phyloP scores from a whole-genome alignment of 202 grass and related monocot genomes.

The Dendrocalamus latiflorus region DNA sequence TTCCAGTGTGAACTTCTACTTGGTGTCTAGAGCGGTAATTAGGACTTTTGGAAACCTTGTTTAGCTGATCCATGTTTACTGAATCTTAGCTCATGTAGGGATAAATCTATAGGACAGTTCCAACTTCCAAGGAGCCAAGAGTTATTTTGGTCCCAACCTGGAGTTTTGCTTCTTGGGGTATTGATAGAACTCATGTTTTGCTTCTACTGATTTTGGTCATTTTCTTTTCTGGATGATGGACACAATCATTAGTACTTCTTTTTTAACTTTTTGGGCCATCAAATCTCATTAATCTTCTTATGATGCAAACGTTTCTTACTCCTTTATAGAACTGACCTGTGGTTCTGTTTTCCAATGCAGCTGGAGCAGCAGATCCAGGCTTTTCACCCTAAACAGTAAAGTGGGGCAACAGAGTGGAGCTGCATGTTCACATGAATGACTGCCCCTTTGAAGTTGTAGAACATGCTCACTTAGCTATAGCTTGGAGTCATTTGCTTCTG shows the following conservation, averaged over 20 bases:
- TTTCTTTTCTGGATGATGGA: too few species aligned
- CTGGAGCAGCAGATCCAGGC: conserved; percentile 44
- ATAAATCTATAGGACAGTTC: not conserved
- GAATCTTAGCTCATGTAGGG: not conserved
- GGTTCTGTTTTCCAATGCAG: conserved; percentile 46
- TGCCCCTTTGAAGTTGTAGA: not conserved
- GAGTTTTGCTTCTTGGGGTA: not conserved
- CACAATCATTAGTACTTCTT: not conserved
- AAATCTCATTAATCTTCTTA: not conserved
- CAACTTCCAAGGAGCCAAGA: not conserved
- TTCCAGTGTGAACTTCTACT: not conserved
- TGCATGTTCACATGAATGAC: conserved; percentile 8
- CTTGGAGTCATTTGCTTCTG: conserved; percentile 17
- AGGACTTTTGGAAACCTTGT: not conserved
- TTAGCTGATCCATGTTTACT: not conserved
- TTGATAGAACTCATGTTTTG: not conserved
- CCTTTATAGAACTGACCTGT: not conserved
- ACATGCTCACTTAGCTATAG: conserved; percentile 4
- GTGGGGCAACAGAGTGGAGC: not conserved
- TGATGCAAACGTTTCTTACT: not conserved
- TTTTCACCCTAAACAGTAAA: conserved; percentile 22
- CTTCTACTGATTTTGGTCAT: not conserved
- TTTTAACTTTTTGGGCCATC: not conserved
- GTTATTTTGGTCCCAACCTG: not conserved
- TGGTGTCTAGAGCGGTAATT: not conserved